Evolutionary conservation across 495 filamentous ascomycete genomes (phyloP).

Genomic region (Penicillium daleae): DNA sequence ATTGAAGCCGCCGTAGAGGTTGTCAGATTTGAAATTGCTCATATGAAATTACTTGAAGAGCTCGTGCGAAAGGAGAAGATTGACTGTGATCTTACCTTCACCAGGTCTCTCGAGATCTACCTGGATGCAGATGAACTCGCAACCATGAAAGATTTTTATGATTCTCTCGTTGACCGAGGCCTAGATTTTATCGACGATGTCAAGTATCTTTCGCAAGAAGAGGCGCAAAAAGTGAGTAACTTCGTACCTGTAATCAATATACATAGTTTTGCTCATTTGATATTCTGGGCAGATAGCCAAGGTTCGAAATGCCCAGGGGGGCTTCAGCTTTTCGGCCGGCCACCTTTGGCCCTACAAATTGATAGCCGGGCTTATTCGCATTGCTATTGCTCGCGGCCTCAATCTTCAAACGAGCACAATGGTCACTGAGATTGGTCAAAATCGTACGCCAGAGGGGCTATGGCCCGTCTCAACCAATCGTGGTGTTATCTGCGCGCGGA

Average conservation of each 20-base stretch:
- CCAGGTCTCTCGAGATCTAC: slow-evolving; percentile 41
- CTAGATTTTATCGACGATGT: slow-evolving; percentile 37
- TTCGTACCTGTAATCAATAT: no score
- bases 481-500: slow-evolving; percentile 55
- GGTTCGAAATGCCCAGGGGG: slow-evolving; percentile 39
- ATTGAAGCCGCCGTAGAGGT: slow-evolving; percentile 35
- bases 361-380: slow-evolving; percentile 59
- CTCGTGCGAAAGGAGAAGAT: slow-evolving; percentile 39
- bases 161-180: slow-evolving; percentile 26
- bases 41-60: slow-evolving; percentile 37
- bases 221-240: slow-evolving; percentile 35
- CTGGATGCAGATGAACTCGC: slow-evolving; percentile 30
- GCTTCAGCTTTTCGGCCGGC: slow-evolving; percentile 53
- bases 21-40: slow-evolving; percentile 35
- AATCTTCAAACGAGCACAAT: slow-evolving; percentile 67
- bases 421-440: slow-evolving; percentile 40
- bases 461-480: slow-evolving; percentile 54
- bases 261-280: no score
- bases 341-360: slow-evolving; percentile 71
- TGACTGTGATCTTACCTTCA: slow-evolving; percentile 49
- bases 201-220: slow-evolving; percentile 26
- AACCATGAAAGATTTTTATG: slow-evolving; percentile 31
- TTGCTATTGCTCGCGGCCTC: slow-evolving; percentile 32
- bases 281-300: slow-evolving; percentile 38
- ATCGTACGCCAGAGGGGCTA: slow-evolving; percentile 19